Evolutionary conservation across 768 basidiomycete genomes (phyloP).

Genomic region (Amanita phalloides): DNA sequence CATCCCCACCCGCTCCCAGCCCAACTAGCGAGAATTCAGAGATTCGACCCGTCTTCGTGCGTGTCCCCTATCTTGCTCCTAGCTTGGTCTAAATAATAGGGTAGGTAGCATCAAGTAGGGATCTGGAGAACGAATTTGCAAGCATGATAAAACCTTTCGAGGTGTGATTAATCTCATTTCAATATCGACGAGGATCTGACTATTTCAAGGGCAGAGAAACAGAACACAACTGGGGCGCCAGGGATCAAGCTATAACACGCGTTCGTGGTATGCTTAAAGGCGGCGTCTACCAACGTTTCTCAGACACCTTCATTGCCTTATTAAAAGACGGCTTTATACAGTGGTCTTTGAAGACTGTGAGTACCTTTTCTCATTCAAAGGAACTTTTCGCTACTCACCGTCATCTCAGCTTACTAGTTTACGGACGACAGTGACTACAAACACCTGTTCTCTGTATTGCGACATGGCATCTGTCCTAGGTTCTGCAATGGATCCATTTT

Average conservation of each 20-base stretch:
- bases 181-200: background rate
- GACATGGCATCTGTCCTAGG: conserved; percentile 67
- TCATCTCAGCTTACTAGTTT: conserved; percentile 64
- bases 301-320: conserved; percentile 62
- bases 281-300: conserved; percentile 64
- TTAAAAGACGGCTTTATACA: conserved; percentile 75
- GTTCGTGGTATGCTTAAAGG: conserved; percentile 89
- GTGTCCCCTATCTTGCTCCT: conserved; percentile 14
- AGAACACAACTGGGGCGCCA: conserved; percentile 87
- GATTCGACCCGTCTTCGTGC: conserved; percentile 60
- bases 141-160: conserved; percentile 75
- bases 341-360: conserved; percentile 75
- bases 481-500: conserved; percentile 62
- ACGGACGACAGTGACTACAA: conserved; percentile 80
- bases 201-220: conserved; percentile 78
- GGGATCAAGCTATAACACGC: conserved; percentile 67
- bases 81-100: background rate
- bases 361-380: conserved; percentile 14
- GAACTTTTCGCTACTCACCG: conserved; percentile 1
- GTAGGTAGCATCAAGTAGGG: conserved; percentile 78
- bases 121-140: conserved; percentile 80
- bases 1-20: conserved; percentile 27
- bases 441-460: conserved; percentile 65
- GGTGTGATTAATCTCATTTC: conserved; percentile 25
- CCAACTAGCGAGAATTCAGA: conserved; percentile 30